Evolutionary conservation across 2,329 filamentous ascomycete species (phyloP).

Genomic region (Chrysoporthe cubensis): DNA sequence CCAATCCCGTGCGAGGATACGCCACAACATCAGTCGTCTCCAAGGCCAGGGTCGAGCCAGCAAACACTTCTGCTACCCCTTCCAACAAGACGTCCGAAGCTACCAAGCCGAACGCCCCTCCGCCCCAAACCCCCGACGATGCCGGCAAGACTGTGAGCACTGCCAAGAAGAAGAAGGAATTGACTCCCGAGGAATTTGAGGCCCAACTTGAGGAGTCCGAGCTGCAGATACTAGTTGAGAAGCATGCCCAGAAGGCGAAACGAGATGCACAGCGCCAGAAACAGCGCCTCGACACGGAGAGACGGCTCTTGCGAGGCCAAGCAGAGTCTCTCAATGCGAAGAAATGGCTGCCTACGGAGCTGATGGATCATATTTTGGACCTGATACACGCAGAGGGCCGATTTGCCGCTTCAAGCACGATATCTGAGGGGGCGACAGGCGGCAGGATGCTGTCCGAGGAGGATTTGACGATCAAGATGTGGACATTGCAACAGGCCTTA

Average conservation of each 20-base stretch:
- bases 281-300: slow-evolving; percentile 80
- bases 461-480: slow-evolving; percentile 77
- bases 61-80: slow-evolving; percentile 37
- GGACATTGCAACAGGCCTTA: slow-evolving; percentile 80
- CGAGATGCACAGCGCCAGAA: slow-evolving; percentile 79
- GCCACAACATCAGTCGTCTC: slow-evolving; percentile 92
- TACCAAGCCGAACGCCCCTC: slow-evolving; percentile 30
- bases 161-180: slow-evolving; percentile 45
- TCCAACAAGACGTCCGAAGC: slow-evolving; percentile 31
- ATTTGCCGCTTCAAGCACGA: slow-evolving; percentile 56
- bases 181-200: slow-evolving; percentile 89
- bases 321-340: slow-evolving; percentile 72
- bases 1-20: slow-evolving; percentile 89
- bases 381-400: slow-evolving; percentile 70
- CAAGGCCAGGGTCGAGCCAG: slow-evolving; percentile 69
- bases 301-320: slow-evolving; percentile 78
- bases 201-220: slow-evolving; percentile 88
- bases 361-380: slow-evolving; percentile 77
- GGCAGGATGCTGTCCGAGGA: slow-evolving; percentile 71
- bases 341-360: slow-evolving; percentile 80
- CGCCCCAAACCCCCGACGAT: slow-evolving; percentile 31
- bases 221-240: slow-evolving; percentile 85
- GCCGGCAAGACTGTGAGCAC: slow-evolving; percentile 30
- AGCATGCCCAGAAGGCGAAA: slow-evolving; percentile 76
- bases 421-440: slow-evolving; percentile 47